These are phyloP conservation scores for Macadamia tetraphylla DNA, from an alignment of 164 flowering plant species.

Conservation along the genomic window DNA sequence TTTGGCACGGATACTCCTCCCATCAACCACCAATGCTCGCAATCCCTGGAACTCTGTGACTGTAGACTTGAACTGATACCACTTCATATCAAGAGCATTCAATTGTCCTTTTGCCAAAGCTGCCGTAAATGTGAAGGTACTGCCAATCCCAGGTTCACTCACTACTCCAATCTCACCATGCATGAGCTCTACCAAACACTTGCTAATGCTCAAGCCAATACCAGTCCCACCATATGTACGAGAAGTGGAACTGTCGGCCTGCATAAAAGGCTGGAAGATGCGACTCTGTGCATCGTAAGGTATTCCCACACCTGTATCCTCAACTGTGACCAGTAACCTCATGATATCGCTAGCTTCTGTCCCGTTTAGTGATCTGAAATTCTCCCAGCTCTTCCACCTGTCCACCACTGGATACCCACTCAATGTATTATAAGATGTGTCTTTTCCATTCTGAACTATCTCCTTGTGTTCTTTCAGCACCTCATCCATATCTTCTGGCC, in stretches of 20 bases:
- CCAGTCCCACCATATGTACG: constrained; percentile 95
- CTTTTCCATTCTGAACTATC: constrained; percentile 20
- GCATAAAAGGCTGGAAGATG: constrained; percentile 90
- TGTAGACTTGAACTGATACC: constrained; percentile 31
- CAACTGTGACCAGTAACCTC: constrained; percentile 74
- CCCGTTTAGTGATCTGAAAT: constrained; percentile 36
- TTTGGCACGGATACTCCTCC: constrained; percentile 64
- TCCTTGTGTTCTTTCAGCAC: constrained; percentile 38
- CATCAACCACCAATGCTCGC: constrained; percentile 70
- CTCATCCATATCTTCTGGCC: constrained; percentile 28
- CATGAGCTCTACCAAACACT: constrained; percentile 79
- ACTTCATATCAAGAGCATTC: constrained; percentile 32
- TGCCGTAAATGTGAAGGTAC: constrained; percentile 74
- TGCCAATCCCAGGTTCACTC: constrained; percentile 70
- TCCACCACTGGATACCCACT: constrained; percentile 81
- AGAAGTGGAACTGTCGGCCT: constrained; percentile 93
- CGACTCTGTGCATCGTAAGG: constrained; percentile 64
- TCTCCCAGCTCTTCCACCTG: constrained; percentile 76
- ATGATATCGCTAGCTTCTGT: constrained; percentile 30
- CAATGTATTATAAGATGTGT: constrained; percentile 39
- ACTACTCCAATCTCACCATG: constrained; percentile 85
- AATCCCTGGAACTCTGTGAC: constrained; percentile 54
- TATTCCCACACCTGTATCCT: constrained; percentile 93
- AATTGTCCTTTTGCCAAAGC: constrained; percentile 40
- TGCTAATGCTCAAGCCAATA: constrained; percentile 91